Evolutionary conservation across 83 land plant genomes (phyloP), one percentile per base, ranked within the genome.

Genomic region (Thuja plicata): DNA sequence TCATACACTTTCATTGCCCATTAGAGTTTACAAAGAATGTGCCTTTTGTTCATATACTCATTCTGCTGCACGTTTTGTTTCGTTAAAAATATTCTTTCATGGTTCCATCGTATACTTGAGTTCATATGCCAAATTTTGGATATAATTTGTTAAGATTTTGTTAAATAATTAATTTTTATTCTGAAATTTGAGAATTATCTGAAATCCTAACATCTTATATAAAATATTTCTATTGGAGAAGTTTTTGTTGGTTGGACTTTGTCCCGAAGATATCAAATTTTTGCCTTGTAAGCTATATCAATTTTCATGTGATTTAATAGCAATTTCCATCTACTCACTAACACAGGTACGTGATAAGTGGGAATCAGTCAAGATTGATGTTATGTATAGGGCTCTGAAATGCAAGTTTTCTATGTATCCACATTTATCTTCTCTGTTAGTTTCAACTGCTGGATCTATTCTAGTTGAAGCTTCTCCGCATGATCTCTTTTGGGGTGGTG

Each of bases 401-500:
- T 94, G 93, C 91, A 98, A 98, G 91, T 98, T 98, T 86, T 90
- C 96, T 15, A 90, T 90, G n/a, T 94, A 98, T 89, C 90, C 96
- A 41, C 88, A 93, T 45, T 91, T 98, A 84, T 87, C 90, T 30
- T 88, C 92, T 21, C 89, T 98, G 93, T 92, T 98, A 35, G 90
- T 94, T 5, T 96, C 99, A 19, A 98, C 99, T 87, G 94, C 94
- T 27, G 99, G 99, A 13, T 94, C 94, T 16, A 93, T 96, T 87
- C 92, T 98, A 45, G 95, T 97, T 15, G 99, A 97, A 92, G 94
- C 98, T 70, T 97, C 99, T n/a, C 99, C 98, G 4, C 97, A 95
- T 91, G 99, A 98, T 91, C 94, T 93, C 54, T 97, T 98, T 88
- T 98, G 99, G 99, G 99, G 99, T 32, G 97, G 97, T 48, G 98